Evolutionary conservation across 257 asterid species (phyloP).

Genomic region (Nicotiana sylvestris): DNA sequence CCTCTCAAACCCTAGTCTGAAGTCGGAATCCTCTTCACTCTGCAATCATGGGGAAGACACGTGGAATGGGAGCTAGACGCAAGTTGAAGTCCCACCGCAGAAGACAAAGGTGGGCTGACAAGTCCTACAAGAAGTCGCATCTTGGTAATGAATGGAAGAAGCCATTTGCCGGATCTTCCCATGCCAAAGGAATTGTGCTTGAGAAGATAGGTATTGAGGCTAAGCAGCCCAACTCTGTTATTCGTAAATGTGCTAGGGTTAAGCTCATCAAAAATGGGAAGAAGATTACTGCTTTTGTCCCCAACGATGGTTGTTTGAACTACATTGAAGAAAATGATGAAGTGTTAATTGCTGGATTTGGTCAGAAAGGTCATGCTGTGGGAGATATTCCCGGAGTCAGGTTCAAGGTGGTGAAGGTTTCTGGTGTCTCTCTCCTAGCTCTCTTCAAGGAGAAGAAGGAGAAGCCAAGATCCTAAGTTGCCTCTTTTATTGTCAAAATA

Average conservation of each 20-base stretch:
- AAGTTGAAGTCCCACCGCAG: constrained; percentile 71
- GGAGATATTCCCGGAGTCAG: constrained; percentile 89
- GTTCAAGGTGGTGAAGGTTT: constrained; percentile 86
- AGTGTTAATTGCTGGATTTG: constrained; percentile 83
- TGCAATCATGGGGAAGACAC: constrained; percentile 73
- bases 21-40: constrained; percentile 17
- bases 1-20: constrained; percentile 17
- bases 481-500: neutral
- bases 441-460: constrained; percentile 74
- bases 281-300: constrained; percentile 80
- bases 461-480: constrained; percentile 56
- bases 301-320: constrained; percentile 79
- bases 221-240: constrained; percentile 84
- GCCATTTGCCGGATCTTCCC: constrained; percentile 82
- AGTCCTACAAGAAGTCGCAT: constrained; percentile 72
- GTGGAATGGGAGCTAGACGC: constrained; percentile 89
- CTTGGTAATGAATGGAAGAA: constrained; percentile 83
- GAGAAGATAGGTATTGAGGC: constrained; percentile 84
- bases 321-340: constrained; percentile 82
- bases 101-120: constrained; percentile 76
- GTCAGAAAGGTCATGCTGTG: constrained; percentile 79
- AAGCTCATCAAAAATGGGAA: constrained; percentile 80
- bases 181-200: constrained; percentile 77
- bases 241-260: constrained; percentile 76
- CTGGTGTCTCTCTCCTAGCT: constrained; percentile 71